Conservation (phyloP, 148 eudicot genomes). For the Cornus florida region DNA sequence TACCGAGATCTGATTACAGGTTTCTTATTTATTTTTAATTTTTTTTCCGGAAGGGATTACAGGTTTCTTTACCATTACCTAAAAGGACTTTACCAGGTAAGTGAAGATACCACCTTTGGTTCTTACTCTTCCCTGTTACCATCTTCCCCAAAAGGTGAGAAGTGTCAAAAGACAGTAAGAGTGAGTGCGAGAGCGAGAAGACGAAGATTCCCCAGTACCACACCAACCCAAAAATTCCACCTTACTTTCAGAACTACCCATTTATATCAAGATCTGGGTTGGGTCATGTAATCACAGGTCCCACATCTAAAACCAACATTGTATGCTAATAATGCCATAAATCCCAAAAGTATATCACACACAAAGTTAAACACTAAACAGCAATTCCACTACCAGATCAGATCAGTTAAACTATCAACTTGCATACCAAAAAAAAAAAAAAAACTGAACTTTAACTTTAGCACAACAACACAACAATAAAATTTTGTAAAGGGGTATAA, state of each 20-base stretch:
- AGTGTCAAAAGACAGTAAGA: not conserved
- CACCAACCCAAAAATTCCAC: constrained; percentile 21
- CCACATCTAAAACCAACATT: constrained; percentile 42
- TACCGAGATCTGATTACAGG: not conserved
- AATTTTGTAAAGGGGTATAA: not conserved
- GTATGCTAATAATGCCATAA: constrained; percentile 15
- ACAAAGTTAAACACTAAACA: constrained; percentile 14
- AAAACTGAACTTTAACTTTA: constrained; percentile 3
- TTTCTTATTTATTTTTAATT: not conserved
- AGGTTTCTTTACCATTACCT: not conserved
- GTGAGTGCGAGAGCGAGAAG: not conserved
- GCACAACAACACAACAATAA: constrained; percentile 3
- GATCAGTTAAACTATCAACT: constrained; percentile 21
- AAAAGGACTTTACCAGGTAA: not conserved
- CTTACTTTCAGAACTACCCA: constrained; percentile 29
- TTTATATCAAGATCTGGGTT: constrained; percentile 26
- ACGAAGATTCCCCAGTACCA: constrained; percentile 20
- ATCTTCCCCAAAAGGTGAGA: constrained; percentile 1
- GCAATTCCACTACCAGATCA: constrained; percentile 16
- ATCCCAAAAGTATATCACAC: constrained; percentile 5
- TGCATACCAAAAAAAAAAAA: constrained; percentile 18
- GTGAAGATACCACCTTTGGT: constrained; percentile 1
- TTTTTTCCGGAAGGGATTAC: not conserved
- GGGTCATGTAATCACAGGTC: constrained; percentile 42
- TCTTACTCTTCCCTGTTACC: not conserved